These are phyloP conservation scores for Lodderomyces elongisporus DNA, from an alignment of 1,139 yeast species.

Conservation along the genomic window DNA sequence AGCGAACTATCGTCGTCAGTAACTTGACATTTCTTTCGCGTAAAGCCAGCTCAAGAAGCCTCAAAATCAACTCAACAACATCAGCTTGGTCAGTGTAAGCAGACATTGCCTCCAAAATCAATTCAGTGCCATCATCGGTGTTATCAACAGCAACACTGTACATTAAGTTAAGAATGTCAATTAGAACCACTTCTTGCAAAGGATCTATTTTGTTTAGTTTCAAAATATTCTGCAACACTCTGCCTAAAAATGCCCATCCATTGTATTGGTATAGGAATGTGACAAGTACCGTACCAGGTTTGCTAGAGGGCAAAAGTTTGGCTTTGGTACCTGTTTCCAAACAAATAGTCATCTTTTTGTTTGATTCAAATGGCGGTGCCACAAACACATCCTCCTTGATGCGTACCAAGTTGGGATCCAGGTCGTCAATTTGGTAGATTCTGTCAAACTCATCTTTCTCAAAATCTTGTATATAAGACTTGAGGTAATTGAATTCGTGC, in stretches of 20 bases:
- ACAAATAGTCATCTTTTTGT: slow-evolving; percentile 40
- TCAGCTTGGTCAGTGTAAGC: slow-evolving; percentile 63
- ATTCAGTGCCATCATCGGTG: slow-evolving; percentile 35
- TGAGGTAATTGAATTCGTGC: slow-evolving; percentile 54
- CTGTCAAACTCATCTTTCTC: slow-evolving; percentile 31
- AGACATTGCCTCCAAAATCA: slow-evolving; percentile 50
- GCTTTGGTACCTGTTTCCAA: slow-evolving; percentile 61
- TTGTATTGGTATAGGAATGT: slow-evolving; percentile 69
- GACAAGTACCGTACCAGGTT: slow-evolving; percentile 46
- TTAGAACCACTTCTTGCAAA: slow-evolving; percentile 34
- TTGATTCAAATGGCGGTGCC: slow-evolving; percentile 47
- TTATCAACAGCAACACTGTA: slow-evolving; percentile 45
- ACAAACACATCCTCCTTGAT: slow-evolving; percentile 38
- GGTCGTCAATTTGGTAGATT: slow-evolving; percentile 46
- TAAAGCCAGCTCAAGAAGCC: slow-evolving; percentile 64
- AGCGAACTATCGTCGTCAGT: slow-evolving; percentile 44
- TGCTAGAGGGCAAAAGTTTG: slow-evolving; percentile 51
- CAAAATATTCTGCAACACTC: slow-evolving; percentile 63
- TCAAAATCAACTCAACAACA: slow-evolving; percentile 61
- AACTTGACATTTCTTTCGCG: slow-evolving; percentile 48
- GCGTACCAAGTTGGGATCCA: slow-evolving; percentile 47
- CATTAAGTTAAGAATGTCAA: slow-evolving; percentile 50
- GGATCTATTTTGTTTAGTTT: slow-evolving; percentile 31
- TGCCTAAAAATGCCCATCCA: slow-evolving; percentile 85
- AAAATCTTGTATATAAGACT: slow-evolving; percentile 52